A percentile compares a stretch with the other conserved stretches of the same genome.
Conservation (phyloP, 129 eudicot genomes). For the Pittosporum tobira region DNA sequence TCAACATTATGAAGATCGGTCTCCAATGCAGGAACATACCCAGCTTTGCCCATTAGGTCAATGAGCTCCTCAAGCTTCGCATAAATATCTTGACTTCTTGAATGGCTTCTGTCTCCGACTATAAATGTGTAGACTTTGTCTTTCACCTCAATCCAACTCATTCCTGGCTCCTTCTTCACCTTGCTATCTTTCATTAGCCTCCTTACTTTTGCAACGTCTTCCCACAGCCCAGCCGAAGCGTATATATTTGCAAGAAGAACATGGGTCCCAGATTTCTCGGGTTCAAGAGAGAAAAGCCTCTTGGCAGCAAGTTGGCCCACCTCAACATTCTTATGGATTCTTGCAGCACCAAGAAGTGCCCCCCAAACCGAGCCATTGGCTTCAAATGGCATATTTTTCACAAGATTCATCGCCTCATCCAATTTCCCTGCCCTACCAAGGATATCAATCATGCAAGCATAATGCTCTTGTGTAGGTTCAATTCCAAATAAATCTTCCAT, state of each 20-base stretch:
- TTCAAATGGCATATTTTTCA: slow-evolving; percentile 73
- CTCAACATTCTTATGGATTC: slow-evolving; percentile 64
- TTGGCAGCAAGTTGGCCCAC: slow-evolving; percentile 66
- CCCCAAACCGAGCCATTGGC: slow-evolving; percentile 83
- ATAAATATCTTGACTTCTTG: slow-evolving; percentile 51
- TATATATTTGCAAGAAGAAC: slow-evolving; percentile 77
- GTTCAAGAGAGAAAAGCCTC: slow-evolving; percentile 54
- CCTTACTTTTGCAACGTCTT: slow-evolving; percentile 51
- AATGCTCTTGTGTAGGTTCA: slow-evolving; percentile 70
- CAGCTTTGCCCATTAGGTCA: slow-evolving; percentile 44
- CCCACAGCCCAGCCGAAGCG: slow-evolving; percentile 83
- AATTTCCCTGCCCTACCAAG: slow-evolving; percentile 69
- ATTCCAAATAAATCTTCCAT: slow-evolving; percentile 51
- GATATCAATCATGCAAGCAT: slow-evolving; percentile 86
- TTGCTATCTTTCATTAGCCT: slow-evolving; percentile 57
- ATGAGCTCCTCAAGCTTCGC: slow-evolving; percentile 57
- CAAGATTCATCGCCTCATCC: slow-evolving; percentile 58
- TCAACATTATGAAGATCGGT: slow-evolving; percentile 70
- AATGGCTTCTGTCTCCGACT: slow-evolving; percentile 70
- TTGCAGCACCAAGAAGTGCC: slow-evolving; percentile 87
- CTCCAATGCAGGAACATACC: slow-evolving; percentile 71
- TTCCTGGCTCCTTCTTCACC: slow-evolving; percentile 84
- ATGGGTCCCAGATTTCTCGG: slow-evolving; percentile 79
- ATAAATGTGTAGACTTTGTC: slow-evolving; percentile 61
- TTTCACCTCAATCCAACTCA: slow-evolving; percentile 90